These are phyloP conservation scores for Sugiyamaella grinbergsii DNA, from an alignment of 1,139 yeast species.

Conservation along the genomic window DNA sequence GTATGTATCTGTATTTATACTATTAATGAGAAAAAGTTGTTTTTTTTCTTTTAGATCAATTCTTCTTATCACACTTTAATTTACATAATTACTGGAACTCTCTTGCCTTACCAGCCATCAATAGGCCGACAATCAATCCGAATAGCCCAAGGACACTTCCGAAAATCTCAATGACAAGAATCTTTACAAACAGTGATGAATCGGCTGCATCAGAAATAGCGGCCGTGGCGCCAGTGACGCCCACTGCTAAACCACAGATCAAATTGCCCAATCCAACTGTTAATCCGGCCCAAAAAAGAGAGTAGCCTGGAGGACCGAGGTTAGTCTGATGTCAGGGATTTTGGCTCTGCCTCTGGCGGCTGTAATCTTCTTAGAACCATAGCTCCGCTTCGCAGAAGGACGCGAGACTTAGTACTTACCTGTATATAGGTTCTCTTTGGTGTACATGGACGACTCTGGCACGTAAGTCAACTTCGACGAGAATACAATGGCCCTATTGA, in stretches of 20 bases:
- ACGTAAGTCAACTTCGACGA: conserved; percentile 83
- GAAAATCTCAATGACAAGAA: conserved; percentile 93
- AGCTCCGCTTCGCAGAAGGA: not conserved
- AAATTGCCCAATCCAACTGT: conserved; percentile 93
- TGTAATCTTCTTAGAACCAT: not conserved
- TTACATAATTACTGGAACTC: conserved; percentile 53
- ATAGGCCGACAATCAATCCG: conserved; percentile 85
- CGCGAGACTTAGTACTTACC: conserved; percentile 46
- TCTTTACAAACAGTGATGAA: conserved; percentile 90
- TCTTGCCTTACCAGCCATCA: conserved; percentile 94
- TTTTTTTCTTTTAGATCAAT: conserved; percentile 3
- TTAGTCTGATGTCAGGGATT: no score
- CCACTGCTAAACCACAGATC: conserved; percentile 97
- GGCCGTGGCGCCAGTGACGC: conserved; percentile 96
- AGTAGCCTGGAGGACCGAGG: conserved; percentile 53
- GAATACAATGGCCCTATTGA: conserved; percentile 74
- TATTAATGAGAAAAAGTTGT: conserved; percentile 2
- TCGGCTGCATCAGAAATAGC: conserved; percentile 99
- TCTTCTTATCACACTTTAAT: not conserved
- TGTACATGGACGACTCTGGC: conserved; percentile 59
- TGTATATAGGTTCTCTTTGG: conserved; percentile 88
- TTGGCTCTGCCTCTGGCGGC: conserved; percentile 1
- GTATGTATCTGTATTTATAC: conserved; percentile 13
- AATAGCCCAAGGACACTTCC: conserved; percentile 95
- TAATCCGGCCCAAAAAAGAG: conserved; percentile 97